Evolutionary conservation across 2,329 filamentous ascomycete genomes (phyloP).

Genomic region (Fusarium secorum): DNA sequence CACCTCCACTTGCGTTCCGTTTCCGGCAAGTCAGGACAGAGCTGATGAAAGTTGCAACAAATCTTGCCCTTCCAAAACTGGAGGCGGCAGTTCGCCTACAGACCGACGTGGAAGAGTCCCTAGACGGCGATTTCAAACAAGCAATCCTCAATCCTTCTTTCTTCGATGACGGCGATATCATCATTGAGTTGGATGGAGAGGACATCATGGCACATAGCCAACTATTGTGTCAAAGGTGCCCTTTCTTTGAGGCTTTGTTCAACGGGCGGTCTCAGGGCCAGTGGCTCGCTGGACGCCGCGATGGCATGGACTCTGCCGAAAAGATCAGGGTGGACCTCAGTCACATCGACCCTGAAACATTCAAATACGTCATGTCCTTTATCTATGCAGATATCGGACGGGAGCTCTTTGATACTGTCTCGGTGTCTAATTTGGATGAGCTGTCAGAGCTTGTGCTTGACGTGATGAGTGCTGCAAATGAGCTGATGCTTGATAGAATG

Average conservation of each 20-base stretch:
- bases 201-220: conserved; percentile 78
- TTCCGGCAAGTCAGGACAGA: conserved; percentile 84
- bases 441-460: conserved; percentile 91
- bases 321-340: conserved; percentile 79
- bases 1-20: conserved; percentile 70
- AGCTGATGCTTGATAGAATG: conserved; percentile 92
- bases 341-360: conserved; percentile 77
- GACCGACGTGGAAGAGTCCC: conserved; percentile 66
- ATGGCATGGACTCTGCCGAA: conserved; percentile 46
- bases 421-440: conserved; percentile 76
- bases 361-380: conserved; percentile 79
- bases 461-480: conserved; percentile 88
- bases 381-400: conserved; percentile 84
- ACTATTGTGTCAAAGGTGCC: conserved; percentile 82
- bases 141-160: conserved; percentile 75
- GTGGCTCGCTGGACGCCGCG: conserved; percentile 80
- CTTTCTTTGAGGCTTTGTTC: conserved; percentile 92
- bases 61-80: conserved; percentile 73
- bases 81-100: conserved; percentile 82
- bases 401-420: conserved; percentile 81
- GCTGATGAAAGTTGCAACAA: conserved; percentile 83
- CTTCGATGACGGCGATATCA: conserved; percentile 80
- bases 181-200: conserved; percentile 80
- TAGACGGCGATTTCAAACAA: conserved; percentile 73
- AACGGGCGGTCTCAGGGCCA: conserved; percentile 83